Conservation (phyloP, 805 yeast species). For the Kazachstania africana region DNA sequence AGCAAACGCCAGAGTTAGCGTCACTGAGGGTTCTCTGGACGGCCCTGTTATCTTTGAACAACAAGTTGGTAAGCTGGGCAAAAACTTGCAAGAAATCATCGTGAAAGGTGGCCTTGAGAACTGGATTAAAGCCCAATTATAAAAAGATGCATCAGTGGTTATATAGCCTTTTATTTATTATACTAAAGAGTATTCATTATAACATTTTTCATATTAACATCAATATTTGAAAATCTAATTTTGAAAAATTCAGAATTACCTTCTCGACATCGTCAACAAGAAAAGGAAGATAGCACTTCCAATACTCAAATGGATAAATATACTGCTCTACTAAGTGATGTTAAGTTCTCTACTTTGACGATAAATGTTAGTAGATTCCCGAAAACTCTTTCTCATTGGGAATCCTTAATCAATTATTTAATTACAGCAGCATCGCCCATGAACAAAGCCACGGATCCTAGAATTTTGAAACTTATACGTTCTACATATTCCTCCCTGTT, state of each 20-base stretch:
- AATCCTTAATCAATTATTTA: conserved; percentile 18
- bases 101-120: conserved; percentile 97
- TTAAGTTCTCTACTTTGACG: conserved; percentile 16
- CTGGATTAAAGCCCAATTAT: conserved; percentile 79
- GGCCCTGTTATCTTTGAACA: conserved; percentile 56
- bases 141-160: conserved; percentile 1
- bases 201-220: no score
- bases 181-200: no score
- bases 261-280: no score
- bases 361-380: conserved; percentile 19
- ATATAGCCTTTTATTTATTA: conserved; percentile 1
- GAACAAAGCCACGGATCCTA: conserved; percentile 14
- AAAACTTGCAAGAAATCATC: conserved; percentile 90
- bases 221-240: no score
- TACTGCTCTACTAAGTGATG: conserved; percentile 9
- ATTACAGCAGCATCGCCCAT: conserved; percentile 16
- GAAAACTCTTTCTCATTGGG: conserved; percentile 22
- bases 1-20: conserved; percentile 67
- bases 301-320: conserved; percentile 21
- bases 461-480: conserved; percentile 11
- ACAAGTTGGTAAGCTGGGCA: conserved; percentile 92
- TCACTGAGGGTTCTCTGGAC: conserved; percentile 44
- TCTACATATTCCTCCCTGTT: conserved; percentile 22
- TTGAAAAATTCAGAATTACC: no score
- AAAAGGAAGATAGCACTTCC: no score